Conservation (phyloP, 2,329 filamentous ascomycete species). For the Penicillium polonicum region DNA sequence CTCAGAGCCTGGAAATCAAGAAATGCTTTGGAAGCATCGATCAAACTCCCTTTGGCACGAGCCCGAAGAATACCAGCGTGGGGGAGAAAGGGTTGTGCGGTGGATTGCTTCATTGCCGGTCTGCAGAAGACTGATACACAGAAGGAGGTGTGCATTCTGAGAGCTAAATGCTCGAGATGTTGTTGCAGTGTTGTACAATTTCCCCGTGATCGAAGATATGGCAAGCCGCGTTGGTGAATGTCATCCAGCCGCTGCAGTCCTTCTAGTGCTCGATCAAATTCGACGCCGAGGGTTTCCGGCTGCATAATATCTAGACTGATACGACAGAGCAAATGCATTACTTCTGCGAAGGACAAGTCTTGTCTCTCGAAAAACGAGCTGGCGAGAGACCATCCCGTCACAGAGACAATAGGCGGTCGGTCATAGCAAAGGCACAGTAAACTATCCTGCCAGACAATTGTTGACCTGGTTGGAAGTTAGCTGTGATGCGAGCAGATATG, state of each 20-base stretch:
- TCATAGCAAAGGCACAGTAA: conserved; percentile 37
- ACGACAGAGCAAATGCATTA: conserved; percentile 32
- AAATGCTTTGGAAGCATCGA: conserved; percentile 32
- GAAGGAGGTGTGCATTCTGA: conserved; percentile 53
- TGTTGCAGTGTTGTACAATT: conserved; percentile 42
- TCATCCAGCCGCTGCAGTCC: conserved; percentile 45
- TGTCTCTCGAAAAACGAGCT: neutral
- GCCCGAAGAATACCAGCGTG: conserved; percentile 17
- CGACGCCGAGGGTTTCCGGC: conserved; percentile 39
- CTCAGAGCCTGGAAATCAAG: conserved; percentile 35
- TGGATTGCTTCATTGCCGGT: conserved; percentile 50
- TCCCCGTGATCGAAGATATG: conserved; percentile 50
- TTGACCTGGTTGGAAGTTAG: conserved; percentile 24
- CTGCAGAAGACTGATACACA: conserved; percentile 56
- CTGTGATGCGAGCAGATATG: neutral
- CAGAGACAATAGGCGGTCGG: conserved; percentile 32
- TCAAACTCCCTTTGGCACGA: conserved; percentile 27
- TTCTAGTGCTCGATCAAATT: conserved; percentile 26
- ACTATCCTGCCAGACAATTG: conserved; percentile 39
- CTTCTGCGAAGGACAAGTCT: conserved; percentile 22
- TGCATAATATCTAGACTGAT: conserved; percentile 40
- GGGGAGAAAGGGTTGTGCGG: conserved; percentile 1
- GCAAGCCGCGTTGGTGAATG: conserved; percentile 48
- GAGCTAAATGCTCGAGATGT: conserved; percentile 55
- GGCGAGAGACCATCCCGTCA: conserved; percentile 24